These are phyloP conservation scores for Taphrina pruni DNA, from an alignment of 1,139 yeast species.

Conservation along the genomic window DNA sequence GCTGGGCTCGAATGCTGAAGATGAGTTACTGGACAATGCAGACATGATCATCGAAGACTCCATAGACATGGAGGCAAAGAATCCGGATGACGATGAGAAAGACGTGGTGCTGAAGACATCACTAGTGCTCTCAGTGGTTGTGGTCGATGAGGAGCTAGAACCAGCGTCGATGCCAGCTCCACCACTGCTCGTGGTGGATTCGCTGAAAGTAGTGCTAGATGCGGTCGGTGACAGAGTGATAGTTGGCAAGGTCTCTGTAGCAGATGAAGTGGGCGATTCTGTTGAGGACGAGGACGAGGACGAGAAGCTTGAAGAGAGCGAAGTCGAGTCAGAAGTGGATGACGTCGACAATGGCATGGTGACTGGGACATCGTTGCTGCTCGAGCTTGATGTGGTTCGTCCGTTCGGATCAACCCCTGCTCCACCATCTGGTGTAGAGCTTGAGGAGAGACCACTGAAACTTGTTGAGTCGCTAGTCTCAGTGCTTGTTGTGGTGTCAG, in stretches of 20 bases:
- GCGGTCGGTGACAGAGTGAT: neutral
- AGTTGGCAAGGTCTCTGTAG: neutral
- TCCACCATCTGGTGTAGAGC: constrained; percentile 4
- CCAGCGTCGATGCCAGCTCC: neutral
- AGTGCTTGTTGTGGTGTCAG: neutral
- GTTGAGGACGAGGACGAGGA: neutral
- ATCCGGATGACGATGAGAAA: neutral
- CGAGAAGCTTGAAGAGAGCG: neutral
- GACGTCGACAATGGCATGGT: neutral
- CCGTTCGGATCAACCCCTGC: constrained; percentile 7
- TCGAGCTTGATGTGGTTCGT: constrained; percentile 5
- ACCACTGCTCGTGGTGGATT: neutral
- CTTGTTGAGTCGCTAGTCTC: neutral
- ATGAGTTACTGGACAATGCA: constrained; percentile 7
- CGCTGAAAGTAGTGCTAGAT: neutral
- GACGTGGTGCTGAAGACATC: neutral
- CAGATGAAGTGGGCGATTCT: neutral
- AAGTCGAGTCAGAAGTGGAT: constrained; percentile 1
- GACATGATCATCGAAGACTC: constrained; percentile 15
- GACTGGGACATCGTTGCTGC: neutral
- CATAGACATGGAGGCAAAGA: constrained; percentile 2
- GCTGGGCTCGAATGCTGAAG: neutral
- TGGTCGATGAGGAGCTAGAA: neutral
- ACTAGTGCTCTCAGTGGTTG: neutral
- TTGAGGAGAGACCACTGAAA: neutral